Evolutionary conservation across 768 basidiomycete species (phyloP).

Genomic region (Collybia sp.): DNA sequence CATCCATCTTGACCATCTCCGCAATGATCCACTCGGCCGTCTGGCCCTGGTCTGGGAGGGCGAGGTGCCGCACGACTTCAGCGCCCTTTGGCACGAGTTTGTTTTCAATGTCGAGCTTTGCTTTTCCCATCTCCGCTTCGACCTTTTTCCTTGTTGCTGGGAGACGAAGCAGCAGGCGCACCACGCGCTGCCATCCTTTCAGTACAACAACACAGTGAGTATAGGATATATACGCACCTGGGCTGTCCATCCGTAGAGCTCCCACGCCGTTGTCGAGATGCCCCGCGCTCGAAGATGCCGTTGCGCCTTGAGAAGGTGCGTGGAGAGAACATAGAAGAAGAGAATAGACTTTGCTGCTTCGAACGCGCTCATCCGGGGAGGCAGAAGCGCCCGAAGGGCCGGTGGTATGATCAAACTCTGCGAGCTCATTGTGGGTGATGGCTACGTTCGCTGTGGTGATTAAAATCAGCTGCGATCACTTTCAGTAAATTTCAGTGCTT

Average conservation of each 20-base stretch:
- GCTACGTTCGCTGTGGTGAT: too few species aligned
- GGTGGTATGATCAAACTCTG: too few species aligned
- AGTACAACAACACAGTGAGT: not conserved
- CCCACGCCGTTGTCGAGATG: slow-evolving; percentile 37
- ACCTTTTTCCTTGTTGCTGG: slow-evolving; percentile 61
- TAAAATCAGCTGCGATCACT: too few species aligned
- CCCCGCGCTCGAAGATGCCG: slow-evolving; percentile 68
- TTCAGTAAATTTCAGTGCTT: too few species aligned
- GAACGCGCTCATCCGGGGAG: slow-evolving; percentile 15
- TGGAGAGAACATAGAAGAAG: slow-evolving; percentile 54
- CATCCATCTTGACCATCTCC: slow-evolving; percentile 82
- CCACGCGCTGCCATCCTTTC: slow-evolving; percentile 34
- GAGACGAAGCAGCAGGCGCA: slow-evolving; percentile 55
- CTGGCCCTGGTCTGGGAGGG: slow-evolving; percentile 61
- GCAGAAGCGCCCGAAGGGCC: not conserved
- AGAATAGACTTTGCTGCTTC: slow-evolving; percentile 53
- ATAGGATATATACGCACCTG: slow-evolving; percentile 35
- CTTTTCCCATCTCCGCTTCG: slow-evolving; percentile 56
- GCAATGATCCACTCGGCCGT: slow-evolving; percentile 67
- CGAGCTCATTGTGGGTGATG: too few species aligned
- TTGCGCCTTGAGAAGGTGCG: slow-evolving; percentile 45
- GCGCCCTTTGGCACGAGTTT: slow-evolving; percentile 64
- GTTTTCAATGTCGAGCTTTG: slow-evolving; percentile 59
- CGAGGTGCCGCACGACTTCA: slow-evolving; percentile 58
- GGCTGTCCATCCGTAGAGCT: slow-evolving; percentile 48